Evolutionary conservation across 2,329 filamentous ascomycete genomes (phyloP), one percentile per base, ranked within the genome.

Genomic region (Chaetomium strumarium): DNA sequence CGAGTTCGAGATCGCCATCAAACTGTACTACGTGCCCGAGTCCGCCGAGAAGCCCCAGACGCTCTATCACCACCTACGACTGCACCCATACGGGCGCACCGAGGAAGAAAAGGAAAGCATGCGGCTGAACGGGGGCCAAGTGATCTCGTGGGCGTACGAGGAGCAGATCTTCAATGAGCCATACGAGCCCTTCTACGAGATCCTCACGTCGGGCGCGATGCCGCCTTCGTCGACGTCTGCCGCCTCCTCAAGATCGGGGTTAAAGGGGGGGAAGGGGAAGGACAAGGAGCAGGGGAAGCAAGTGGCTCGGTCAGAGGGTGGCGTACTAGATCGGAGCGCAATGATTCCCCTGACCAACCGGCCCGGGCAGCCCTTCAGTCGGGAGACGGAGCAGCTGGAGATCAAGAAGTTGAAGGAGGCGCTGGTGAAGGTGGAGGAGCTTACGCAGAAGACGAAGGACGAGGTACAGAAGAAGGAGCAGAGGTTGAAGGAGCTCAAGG

Each of bases 161-260:
- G 90, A 96, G 65, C 86, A 97, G 59, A 80, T 97, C 46, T 99
- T 99, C 77, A 97, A 96, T 72, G 93, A 99, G 70, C 93, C 93
- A 0, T 93, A 90, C 62, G 89, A 96, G 69, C 82, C 87, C 42
- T 92, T 99, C 65, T 96, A 89, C 71, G 89, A 95, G 57, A 76
- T 89, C 29, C 76, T 99, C 56, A 97, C 90, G 2, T 77, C 79
- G 6, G 88, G 88, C 55, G 81, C 84, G 24, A 81, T 77, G 70
- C 58, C 74, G 64, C 64, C 68, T 58, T 57, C 67, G 44, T 9
- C 12, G 2, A 13, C 13, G 13, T n/a, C 34, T 24, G 43, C 62
- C 46, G 10, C 29, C 67, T 64, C 67, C 60, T 56, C 66, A 20
- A 42, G 43, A 19, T 37, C 47, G 14, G 34, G 37, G 2, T 39